Percentiles rank a stretch among this genome's conserved stretches.
phyloP scores from a whole-genome alignment of 2,329 filamentous ascomycete species.

The Lizonia empirigonia region DNA sequence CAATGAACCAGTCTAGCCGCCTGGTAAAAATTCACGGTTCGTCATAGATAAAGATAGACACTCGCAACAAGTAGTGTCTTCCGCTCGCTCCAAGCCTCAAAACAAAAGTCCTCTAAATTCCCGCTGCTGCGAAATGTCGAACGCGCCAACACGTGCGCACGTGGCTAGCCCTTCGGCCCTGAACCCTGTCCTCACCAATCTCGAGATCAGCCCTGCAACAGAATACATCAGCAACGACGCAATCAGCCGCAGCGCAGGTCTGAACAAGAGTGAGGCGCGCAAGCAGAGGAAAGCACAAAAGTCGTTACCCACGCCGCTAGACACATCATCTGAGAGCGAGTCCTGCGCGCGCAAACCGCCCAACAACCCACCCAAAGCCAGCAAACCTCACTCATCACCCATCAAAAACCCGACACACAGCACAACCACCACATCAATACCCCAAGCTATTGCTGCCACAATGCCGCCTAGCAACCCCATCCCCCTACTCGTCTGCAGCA shows the following conservation, averaged over 20 bases:
- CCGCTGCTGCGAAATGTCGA: slow-evolving; percentile 21
- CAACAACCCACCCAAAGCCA: slow-evolving; percentile 24
- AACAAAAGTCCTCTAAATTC: not conserved
- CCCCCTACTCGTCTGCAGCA: slow-evolving; percentile 77
- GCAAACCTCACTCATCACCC: not conserved
- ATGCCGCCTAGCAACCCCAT: slow-evolving; percentile 39
- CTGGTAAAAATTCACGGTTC: not conserved
- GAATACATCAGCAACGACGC: slow-evolving; percentile 19
- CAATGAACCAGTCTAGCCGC: slow-evolving; percentile 2
- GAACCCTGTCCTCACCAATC: slow-evolving; percentile 26
- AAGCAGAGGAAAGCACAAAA: slow-evolving; percentile 33
- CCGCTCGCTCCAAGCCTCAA: not conserved
- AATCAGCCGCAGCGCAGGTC: slow-evolving; percentile 15
- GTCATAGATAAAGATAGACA: slow-evolving; percentile 7
- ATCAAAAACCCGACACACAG: not conserved
- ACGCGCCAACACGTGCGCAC: slow-evolving; percentile 45
- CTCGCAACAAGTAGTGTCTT: slow-evolving; percentile 5
- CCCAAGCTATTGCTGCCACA: slow-evolving; percentile 11
- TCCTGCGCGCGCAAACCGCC: slow-evolving; percentile 16
- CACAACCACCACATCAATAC: not conserved
- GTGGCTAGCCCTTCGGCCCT: slow-evolving; percentile 31
- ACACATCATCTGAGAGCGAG: slow-evolving; percentile 28
- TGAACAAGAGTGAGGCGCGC: slow-evolving; percentile 16
- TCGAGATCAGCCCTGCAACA: slow-evolving; percentile 21
- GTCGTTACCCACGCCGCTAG: slow-evolving; percentile 24